A percentile compares a stretch with the other conserved stretches of the same genome.
Evolutionary conservation across 139 green algal genomes (phyloP).

Genomic region (Chlorella sp.): DNA sequence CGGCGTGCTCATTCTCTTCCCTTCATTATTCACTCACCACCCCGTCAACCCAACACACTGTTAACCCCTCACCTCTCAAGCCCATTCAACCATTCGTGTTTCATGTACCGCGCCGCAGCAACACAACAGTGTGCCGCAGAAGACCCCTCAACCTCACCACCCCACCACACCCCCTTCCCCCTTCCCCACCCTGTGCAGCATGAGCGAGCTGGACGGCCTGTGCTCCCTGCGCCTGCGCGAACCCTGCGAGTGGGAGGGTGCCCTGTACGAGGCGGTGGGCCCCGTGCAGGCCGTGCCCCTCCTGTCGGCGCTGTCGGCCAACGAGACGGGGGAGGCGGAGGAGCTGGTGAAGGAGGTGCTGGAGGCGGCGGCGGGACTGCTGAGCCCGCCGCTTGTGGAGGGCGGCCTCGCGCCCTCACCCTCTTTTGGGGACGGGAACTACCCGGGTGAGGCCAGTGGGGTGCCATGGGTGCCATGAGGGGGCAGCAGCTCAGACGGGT

Average conservation of each 20-base stretch:
- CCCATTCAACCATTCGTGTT: no score
- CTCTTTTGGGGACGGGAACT: background rate
- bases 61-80: no score
- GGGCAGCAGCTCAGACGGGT: no score
- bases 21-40: no score
- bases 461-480: no score
- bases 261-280: background rate
- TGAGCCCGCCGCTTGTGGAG: background rate
- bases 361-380: background rate
- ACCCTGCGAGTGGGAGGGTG: slow-evolving; percentile 27
- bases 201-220: background rate
- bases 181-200: background rate
- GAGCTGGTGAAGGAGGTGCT: slow-evolving; percentile 3
- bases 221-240: slow-evolving; percentile 29
- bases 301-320: slow-evolving; percentile 6
- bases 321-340: slow-evolving; percentile 8
- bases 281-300: slow-evolving; percentile 1
- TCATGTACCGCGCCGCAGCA: no score
- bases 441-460: background rate
- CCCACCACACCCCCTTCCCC: background rate
- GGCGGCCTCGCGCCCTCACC: background rate
- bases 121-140: no score
- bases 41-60: no score
- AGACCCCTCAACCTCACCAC: background rate
- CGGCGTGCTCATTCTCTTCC: no score